Percentiles rank a stretch among this genome's conserved stretches.
These are phyloP conservation scores for Trichoderma gracile DNA, from an alignment of 2,329 filamentous ascomycete genomes.

Conservation along the genomic window DNA sequence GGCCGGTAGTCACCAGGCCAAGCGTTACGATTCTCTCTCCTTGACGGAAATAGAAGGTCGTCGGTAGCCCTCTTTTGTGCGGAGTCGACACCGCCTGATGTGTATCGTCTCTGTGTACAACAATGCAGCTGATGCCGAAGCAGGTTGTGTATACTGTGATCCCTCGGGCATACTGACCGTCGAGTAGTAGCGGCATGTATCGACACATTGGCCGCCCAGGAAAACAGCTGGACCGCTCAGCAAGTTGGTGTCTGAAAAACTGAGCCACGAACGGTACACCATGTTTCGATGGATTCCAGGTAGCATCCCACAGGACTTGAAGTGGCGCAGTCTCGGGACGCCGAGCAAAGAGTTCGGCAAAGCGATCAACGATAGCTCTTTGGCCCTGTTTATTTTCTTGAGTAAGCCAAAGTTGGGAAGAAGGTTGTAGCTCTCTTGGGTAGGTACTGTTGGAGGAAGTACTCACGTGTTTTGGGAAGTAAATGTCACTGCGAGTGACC, in stretches of 20 bases:
- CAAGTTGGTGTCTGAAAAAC: neutral
- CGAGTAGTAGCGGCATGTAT: neutral
- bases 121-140: neutral
- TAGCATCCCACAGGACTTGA: neutral
- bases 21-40: neutral
- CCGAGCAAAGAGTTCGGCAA: neutral
- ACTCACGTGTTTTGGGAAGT: neutral
- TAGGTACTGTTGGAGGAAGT: neutral
- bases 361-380: neutral
- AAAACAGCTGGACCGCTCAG: neutral
- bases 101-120: neutral
- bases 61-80: neutral
- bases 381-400: neutral
- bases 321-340: neutral
- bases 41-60: neutral
- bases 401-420: neutral
- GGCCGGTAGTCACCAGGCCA: neutral
- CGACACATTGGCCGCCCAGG: neutral
- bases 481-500: neutral
- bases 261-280: neutral
- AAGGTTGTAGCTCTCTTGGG: neutral
- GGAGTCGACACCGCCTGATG: neutral
- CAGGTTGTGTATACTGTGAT: neutral
- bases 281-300: neutral
- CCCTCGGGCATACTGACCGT: neutral